These are phyloP conservation scores for Lentinula sp. DNA, from an alignment of 768 basidiomycete species.

Conservation along the genomic window DNA sequence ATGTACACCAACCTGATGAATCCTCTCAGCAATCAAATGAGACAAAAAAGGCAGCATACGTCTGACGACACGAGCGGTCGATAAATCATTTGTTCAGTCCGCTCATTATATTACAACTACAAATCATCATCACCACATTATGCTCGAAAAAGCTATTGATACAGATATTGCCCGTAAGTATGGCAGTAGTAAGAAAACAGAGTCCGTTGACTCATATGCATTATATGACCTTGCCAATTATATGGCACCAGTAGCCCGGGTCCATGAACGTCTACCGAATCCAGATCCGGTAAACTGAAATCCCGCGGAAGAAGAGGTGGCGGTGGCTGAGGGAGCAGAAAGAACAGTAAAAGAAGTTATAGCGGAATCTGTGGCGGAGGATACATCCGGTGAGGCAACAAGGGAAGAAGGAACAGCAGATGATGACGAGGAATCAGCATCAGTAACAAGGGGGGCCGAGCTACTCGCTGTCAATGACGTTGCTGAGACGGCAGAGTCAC, in stretches of 20 bases:
- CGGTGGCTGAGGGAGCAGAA: not conserved
- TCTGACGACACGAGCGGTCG: no score
- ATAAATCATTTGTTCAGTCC: no score
- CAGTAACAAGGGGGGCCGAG: not conserved
- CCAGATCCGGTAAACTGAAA: slow-evolving; percentile 3
- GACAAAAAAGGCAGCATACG: no score
- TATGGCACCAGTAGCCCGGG: not conserved
- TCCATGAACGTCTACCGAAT: not conserved
- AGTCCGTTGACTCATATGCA: not conserved
- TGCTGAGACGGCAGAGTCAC: not conserved
- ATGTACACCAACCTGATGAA: no score
- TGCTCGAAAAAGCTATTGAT: not conserved
- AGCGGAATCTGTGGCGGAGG: not conserved
- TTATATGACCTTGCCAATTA: not conserved
- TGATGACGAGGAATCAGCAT: not conserved
- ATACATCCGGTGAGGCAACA: not conserved
- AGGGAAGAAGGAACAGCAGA: not conserved
- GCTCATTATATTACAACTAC: not conserved
- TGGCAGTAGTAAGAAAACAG: not conserved
- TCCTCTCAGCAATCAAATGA: no score
- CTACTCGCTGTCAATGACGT: not conserved
- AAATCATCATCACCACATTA: no score
- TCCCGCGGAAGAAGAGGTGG: not conserved
- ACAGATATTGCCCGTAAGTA: not conserved
- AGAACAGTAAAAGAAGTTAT: not conserved